Conservation (phyloP, 148 eudicot species). For the Oxyria digyna region DNA sequence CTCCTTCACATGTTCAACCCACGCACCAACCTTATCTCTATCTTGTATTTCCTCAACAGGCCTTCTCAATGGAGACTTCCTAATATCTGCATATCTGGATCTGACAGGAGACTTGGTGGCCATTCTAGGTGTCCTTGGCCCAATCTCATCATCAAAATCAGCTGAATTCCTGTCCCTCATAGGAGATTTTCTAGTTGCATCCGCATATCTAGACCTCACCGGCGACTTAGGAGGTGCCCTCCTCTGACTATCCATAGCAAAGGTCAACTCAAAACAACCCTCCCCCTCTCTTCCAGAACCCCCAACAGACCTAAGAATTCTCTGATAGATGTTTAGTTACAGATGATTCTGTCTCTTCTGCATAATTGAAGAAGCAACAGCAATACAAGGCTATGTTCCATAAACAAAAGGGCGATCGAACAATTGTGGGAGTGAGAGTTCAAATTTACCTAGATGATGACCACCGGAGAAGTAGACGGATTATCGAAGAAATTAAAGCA, state of each 20-base stretch:
- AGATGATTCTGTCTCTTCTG: constrained; percentile 32
- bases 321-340: constrained; percentile 19
- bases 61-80: constrained; percentile 11
- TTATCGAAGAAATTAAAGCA: constrained; percentile 53
- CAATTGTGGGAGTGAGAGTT: neutral
- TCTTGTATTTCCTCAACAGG: constrained; percentile 4
- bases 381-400: neutral
- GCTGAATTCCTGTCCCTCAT: neutral
- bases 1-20: constrained; percentile 7
- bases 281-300: constrained; percentile 5
- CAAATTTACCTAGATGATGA: constrained; percentile 50
- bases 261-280: constrained; percentile 8
- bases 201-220: neutral
- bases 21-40: constrained; percentile 2
- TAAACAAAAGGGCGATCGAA: constrained; percentile 1
- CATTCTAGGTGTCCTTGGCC: neutral
- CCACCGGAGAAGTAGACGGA: constrained; percentile 85
- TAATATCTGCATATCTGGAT: neutral
- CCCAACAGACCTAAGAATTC: constrained; percentile 16
- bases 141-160: neutral
- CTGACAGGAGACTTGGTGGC: constrained; percentile 7
- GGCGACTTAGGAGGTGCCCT: neutral
- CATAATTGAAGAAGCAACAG: neutral
- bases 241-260: neutral
- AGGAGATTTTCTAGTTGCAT: constrained; percentile 5